Conservation (phyloP, 75 land plant species). For the Cryptomeria japonica region DNA sequence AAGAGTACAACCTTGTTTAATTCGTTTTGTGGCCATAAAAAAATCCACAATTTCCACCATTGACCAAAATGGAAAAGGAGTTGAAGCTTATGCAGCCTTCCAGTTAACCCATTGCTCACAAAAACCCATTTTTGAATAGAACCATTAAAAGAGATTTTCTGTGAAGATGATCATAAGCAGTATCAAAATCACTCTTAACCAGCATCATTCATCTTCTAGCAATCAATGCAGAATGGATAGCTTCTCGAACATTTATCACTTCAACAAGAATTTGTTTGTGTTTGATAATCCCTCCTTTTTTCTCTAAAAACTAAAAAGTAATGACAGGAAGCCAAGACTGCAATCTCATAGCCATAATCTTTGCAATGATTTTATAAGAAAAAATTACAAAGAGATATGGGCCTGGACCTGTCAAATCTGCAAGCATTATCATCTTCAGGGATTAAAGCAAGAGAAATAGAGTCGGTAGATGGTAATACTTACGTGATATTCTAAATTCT, state of each 20-base stretch:
- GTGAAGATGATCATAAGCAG: neutral
- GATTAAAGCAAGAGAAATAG: neutral
- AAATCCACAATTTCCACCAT: neutral
- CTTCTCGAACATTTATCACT: neutral
- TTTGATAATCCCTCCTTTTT: neutral
- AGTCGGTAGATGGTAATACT: neutral
- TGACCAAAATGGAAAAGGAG: neutral
- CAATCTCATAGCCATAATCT: neutral
- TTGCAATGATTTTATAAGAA: neutral
- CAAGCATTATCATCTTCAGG: neutral
- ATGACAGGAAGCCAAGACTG: neutral
- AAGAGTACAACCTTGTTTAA: neutral
- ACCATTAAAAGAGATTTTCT: neutral
- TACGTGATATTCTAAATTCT: neutral
- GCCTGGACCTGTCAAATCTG: neutral
- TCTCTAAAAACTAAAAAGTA: neutral
- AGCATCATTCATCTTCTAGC: neutral
- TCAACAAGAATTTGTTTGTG: neutral
- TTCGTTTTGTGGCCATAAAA: neutral
- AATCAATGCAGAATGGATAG: neutral
- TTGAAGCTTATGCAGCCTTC: neutral
- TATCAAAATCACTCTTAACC: neutral
- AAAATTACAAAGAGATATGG: neutral
- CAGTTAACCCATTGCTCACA: neutral
- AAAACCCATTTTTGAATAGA: neutral